Percentiles rank a stretch among this genome's conserved stretches.
phyloP scores from a whole-genome alignment of 805 yeast species.

The Kregervanrija delftensis region DNA sequence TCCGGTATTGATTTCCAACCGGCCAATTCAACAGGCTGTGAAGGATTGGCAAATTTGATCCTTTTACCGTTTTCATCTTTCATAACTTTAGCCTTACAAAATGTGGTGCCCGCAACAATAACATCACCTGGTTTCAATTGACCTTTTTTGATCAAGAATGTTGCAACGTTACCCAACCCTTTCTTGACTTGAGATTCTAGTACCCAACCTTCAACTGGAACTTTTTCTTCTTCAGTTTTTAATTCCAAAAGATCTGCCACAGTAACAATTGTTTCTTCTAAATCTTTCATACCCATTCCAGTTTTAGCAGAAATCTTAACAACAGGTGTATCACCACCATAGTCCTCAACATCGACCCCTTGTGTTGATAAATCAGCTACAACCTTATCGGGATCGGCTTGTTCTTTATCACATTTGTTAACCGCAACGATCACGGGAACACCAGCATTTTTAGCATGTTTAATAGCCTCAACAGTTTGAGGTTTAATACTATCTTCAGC shows the following conservation, averaged over 20 bases:
- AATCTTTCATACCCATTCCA: conserved; percentile 80
- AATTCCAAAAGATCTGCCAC: conserved; percentile 79
- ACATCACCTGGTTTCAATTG: conserved; percentile 60
- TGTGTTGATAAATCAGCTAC: conserved; percentile 67
- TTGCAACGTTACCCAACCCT: conserved; percentile 81
- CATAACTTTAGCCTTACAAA: conserved; percentile 77
- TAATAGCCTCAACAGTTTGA: conserved; percentile 91
- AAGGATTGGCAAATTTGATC: conserved; percentile 67
- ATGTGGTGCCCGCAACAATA: conserved; percentile 82
- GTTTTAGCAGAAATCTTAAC: conserved; percentile 85
- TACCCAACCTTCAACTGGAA: conserved; percentile 77
- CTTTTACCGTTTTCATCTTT: conserved; percentile 64
- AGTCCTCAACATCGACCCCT: conserved; percentile 82
- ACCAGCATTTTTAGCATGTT: conserved; percentile 77
- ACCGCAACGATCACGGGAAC: conserved; percentile 87
- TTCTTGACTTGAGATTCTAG: conserved; percentile 78
- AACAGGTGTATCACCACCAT: conserved; percentile 92
- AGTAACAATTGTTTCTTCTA: conserved; percentile 84
- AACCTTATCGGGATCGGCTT: conserved; percentile 68
- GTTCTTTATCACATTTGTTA: conserved; percentile 83
- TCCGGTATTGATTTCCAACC: conserved; percentile 95
- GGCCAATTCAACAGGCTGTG: conserved; percentile 81
- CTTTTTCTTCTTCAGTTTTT: conserved; percentile 48
- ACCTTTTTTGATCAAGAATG: conserved; percentile 78
- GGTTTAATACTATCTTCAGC: conserved; percentile 98